phyloP scores from a whole-genome alignment of 1,284 basidiomycete genomes.

The Pyrrhoderma lamaoense region DNA sequence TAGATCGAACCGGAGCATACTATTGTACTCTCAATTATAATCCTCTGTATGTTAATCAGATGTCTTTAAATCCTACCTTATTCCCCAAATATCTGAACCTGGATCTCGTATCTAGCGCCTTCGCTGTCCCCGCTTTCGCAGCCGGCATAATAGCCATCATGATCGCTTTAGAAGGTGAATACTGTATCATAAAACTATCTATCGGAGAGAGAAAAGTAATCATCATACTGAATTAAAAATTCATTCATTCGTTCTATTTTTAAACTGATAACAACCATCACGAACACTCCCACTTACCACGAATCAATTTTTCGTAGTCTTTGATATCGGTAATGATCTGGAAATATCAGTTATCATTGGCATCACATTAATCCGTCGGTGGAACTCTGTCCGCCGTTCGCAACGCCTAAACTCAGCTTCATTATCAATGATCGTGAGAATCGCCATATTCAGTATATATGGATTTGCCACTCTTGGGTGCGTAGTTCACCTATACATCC shows the following conservation, averaged over 20 bases:
- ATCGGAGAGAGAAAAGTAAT: too few relatives aligned
- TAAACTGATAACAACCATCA: too few relatives aligned
- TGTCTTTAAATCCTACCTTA: neutral
- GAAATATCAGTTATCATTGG: slow-evolving; percentile 14
- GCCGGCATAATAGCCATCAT: slow-evolving; percentile 15
- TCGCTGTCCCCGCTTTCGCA: slow-evolving; percentile 12
- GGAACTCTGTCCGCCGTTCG: slow-evolving; percentile 6
- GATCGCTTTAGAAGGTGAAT: slow-evolving; percentile 13
- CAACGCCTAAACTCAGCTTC: slow-evolving; percentile 7
- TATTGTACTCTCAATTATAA: slow-evolving; percentile 14
- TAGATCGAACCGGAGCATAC: slow-evolving; percentile 10
- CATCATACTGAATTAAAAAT: too few relatives aligned
- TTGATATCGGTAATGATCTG: too few relatives aligned
- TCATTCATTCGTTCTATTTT: too few relatives aligned
- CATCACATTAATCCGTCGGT: slow-evolving; percentile 10
- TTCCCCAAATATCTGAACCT: too few relatives aligned
- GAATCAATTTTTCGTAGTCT: too few relatives aligned
- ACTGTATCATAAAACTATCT: neutral
- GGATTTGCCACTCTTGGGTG: slow-evolving; percentile 13
- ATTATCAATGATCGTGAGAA: slow-evolving; percentile 14
- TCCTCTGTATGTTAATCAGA: slow-evolving; percentile 4
- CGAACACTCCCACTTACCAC: too few relatives aligned
- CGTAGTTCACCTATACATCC: neutral
- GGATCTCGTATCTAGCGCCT: neutral
- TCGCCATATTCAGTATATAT: slow-evolving; percentile 14